These are phyloP conservation scores for Linum lewisii DNA, from an alignment of 345 rosid species.

Conservation along the genomic window DNA sequence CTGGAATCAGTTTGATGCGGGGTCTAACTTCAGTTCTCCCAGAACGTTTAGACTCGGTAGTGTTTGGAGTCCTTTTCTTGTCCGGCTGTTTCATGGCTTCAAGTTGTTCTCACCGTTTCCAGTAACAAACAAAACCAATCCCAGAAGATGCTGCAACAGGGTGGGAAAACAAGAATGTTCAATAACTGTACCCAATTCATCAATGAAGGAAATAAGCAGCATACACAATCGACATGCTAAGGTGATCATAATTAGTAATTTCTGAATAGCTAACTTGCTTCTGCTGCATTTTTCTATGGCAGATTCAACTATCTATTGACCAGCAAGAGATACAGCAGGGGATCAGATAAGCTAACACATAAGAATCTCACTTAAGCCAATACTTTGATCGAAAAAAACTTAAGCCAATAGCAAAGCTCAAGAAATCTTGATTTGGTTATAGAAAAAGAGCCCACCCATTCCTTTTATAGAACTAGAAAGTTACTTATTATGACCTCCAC, in stretches of 20 bases:
- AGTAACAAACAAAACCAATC: constrained; percentile 8
- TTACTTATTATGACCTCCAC: not conserved
- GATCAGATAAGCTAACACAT: too few species aligned
- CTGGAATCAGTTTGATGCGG: constrained; percentile 26
- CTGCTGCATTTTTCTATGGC: too few species aligned
- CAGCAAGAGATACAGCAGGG: too few species aligned
- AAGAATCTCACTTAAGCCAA: too few species aligned
- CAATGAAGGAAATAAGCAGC: not conserved
- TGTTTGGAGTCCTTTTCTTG: constrained; percentile 44
- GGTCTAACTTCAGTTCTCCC: constrained; percentile 43
- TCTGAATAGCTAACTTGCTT: not conserved
- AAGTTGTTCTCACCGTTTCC: constrained; percentile 9
- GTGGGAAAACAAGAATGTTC: not conserved
- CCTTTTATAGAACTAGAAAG: not conserved
- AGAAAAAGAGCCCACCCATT: too few species aligned
- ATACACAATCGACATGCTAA: not conserved
- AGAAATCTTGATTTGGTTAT: not conserved
- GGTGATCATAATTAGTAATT: not conserved
- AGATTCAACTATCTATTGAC: too few species aligned
- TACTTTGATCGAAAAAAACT: too few species aligned
- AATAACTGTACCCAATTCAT: not conserved
- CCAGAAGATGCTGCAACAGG: not conserved
- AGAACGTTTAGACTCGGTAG: constrained; percentile 42
- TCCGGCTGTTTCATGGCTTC: constrained; percentile 36
- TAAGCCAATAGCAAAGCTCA: not conserved